Conservation (phyloP, 2,329 filamentous ascomycete species). For the Arthrobotrys pseudoclavata region DNA sequence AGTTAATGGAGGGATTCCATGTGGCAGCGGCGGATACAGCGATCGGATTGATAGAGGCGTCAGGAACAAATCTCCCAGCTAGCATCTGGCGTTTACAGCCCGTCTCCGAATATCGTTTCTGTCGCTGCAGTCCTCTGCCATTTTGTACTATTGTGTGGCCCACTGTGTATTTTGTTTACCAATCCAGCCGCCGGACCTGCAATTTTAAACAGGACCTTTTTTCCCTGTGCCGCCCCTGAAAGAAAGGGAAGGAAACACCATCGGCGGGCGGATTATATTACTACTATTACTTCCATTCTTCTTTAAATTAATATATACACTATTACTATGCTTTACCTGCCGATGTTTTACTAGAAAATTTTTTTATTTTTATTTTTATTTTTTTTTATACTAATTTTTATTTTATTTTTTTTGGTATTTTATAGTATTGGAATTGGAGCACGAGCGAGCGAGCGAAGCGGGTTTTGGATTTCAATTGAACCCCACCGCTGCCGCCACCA, state of each 20-base stretch:
- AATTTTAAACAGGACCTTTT: constrained; percentile 34
- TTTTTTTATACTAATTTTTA: constrained; percentile 14
- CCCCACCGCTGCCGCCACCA: constrained; percentile 34
- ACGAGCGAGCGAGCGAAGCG: constrained; percentile 15
- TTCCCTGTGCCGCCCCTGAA: constrained; percentile 29
- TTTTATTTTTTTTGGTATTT: constrained; percentile 14
- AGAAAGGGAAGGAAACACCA: not conserved
- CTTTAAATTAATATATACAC: not conserved
- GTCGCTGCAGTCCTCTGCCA: not conserved
- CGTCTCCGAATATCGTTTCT: not conserved
- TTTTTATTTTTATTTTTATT: constrained; percentile 17
- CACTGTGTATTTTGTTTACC: constrained; percentile 3
- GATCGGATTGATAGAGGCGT: constrained; percentile 10
- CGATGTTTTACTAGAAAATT: not conserved
- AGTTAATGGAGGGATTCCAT: not conserved
- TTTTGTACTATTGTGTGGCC: not conserved
- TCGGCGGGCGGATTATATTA: constrained; percentile 19
- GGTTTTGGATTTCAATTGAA: constrained; percentile 12
- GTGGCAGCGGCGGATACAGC: constrained; percentile 7
- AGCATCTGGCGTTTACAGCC: constrained; percentile 12
- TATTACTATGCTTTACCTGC: not conserved
- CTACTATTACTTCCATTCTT: not conserved
- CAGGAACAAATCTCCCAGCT: constrained; percentile 18
- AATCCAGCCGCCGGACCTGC: constrained; percentile 46
- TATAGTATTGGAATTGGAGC: not conserved